Evolutionary conservation across 75 land plant species (phyloP).

Genomic region (Pseudotsuga menziesii): DNA sequence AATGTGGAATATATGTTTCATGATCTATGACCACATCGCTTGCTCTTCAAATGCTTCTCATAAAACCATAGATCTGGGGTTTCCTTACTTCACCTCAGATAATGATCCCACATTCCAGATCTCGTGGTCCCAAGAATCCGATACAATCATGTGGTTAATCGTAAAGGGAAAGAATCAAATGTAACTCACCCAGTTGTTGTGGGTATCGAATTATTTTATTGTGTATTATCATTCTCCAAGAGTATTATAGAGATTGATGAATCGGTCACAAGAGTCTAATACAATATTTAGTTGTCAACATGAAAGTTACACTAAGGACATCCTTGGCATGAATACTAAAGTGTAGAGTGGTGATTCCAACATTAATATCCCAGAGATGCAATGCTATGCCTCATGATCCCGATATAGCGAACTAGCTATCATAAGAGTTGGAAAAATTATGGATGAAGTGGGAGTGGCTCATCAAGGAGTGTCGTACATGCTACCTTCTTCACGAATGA

Average conservation of each 20-base stretch:
- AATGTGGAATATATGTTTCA: too few relatives aligned
- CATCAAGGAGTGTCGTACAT: constrained; percentile 39
- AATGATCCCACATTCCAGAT: constrained; percentile 41
- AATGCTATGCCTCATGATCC: constrained; percentile 72
- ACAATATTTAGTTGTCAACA: constrained; percentile 60
- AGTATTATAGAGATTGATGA: constrained; percentile 84
- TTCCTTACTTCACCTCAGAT: too few relatives aligned
- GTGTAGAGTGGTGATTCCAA: constrained; percentile 57
- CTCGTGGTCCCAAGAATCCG: constrained; percentile 63
- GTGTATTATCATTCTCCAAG: constrained; percentile 87
- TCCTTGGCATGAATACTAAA: constrained; percentile 79
- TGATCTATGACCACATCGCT: too few relatives aligned
- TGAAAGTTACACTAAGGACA: constrained; percentile 58
- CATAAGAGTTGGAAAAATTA: constrained; percentile 76
- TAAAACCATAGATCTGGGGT: too few relatives aligned
- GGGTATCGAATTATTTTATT: constrained; percentile 48
- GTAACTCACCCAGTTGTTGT: constrained; percentile 38
- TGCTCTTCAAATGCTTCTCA: too few relatives aligned
- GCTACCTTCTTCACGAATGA: constrained; percentile 1
- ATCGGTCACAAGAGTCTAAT: constrained; percentile 68
- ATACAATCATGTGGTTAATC: constrained; percentile 41
- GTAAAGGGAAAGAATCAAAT: constrained; percentile 36
- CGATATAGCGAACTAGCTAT: constrained; percentile 76
- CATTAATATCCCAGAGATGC: constrained; percentile 65
- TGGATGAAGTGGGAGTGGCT: constrained; percentile 75